phyloP scores from a whole-genome alignment of 768 basidiomycete species.

The Boletus reticulatus region DNA sequence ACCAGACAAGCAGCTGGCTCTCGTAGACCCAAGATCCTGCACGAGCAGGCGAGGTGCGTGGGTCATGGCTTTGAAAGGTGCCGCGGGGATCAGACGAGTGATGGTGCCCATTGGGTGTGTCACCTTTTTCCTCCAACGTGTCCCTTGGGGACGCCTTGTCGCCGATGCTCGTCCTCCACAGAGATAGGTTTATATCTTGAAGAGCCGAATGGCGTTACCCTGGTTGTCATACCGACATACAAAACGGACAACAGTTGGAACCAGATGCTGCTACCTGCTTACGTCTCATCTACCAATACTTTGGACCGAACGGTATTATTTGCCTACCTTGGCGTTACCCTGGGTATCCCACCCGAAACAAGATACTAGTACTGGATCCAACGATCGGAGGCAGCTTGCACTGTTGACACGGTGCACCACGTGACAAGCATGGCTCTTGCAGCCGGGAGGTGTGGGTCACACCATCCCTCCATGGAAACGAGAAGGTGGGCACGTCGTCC shows the following conservation, averaged over 20 bases:
- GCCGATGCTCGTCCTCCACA: background rate
- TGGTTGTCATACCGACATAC: no score
- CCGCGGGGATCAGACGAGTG: conserved; percentile 49
- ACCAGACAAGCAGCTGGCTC: conserved; percentile 55
- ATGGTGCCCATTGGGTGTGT: background rate
- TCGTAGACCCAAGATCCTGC: conserved; percentile 42
- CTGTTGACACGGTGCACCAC: background rate
- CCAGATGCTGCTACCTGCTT: no score
- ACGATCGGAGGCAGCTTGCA: background rate
- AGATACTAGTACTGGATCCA: no score
- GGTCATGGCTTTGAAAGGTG: conserved; percentile 44
- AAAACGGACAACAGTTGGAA: no score
- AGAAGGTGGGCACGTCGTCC: conserved; percentile 7
- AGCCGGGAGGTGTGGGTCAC: background rate
- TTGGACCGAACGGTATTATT: no score
- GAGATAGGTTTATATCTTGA: no score
- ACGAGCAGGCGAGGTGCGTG: conserved; percentile 10
- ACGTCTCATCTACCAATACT: no score
- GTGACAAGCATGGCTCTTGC: background rate
- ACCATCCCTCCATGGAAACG: conserved; percentile 13
- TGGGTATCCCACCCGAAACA: no score
- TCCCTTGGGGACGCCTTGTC: conserved; percentile 9
- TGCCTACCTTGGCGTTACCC: no score
- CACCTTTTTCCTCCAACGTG: conserved; percentile 13
- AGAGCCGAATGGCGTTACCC: no score